A percentile compares a stretch with the other conserved stretches of the same genome.
Evolutionary conservation across 495 filamentous ascomycete species (phyloP).

Genomic region (Viridothelium virens): DNA sequence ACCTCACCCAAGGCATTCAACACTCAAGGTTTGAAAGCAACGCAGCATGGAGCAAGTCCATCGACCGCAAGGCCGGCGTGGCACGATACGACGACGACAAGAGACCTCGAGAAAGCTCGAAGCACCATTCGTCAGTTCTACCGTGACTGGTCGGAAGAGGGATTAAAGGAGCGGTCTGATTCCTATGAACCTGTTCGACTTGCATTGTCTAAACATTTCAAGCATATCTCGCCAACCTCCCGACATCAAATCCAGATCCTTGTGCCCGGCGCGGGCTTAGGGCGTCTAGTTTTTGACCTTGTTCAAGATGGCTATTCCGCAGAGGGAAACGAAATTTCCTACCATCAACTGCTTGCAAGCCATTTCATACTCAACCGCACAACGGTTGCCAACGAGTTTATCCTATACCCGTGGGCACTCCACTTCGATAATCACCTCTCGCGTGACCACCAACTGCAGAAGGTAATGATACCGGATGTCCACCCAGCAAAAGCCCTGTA

Average conservation of each 20-base stretch:
- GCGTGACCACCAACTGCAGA: conserved; percentile 61
- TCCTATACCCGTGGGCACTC: conserved; percentile 70
- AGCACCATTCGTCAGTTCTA: conserved; percentile 89
- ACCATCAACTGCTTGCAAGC: conserved; percentile 81
- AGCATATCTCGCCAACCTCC: conserved; percentile 25
- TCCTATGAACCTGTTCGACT: conserved; percentile 66
- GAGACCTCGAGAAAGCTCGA: conserved; percentile 80
- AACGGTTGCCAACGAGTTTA: conserved; percentile 36
- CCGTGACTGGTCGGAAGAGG: conserved; percentile 87
- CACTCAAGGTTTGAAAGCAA: background rate
- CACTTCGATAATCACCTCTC: conserved; percentile 71
- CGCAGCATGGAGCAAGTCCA: background rate
- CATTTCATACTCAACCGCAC: conserved; percentile 82
- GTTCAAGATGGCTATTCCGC: conserved; percentile 62
- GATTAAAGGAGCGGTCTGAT: conserved; percentile 59
- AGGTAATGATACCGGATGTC: conserved; percentile 66
- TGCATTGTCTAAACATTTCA: conserved; percentile 52
- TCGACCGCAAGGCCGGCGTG: conserved; percentile 40
- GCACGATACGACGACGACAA: conserved; percentile 54
- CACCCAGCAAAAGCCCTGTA: conserved; percentile 55
- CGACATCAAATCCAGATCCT: conserved; percentile 53
- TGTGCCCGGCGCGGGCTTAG: conserved; percentile 84
- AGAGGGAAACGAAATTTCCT: conserved; percentile 94
- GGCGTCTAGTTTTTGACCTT: conserved; percentile 79
- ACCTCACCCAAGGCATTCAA: background rate